Base-by-base conservation (phyloP, 164 flowering plant genomes). In the Stephania cephalantha region DNA sequence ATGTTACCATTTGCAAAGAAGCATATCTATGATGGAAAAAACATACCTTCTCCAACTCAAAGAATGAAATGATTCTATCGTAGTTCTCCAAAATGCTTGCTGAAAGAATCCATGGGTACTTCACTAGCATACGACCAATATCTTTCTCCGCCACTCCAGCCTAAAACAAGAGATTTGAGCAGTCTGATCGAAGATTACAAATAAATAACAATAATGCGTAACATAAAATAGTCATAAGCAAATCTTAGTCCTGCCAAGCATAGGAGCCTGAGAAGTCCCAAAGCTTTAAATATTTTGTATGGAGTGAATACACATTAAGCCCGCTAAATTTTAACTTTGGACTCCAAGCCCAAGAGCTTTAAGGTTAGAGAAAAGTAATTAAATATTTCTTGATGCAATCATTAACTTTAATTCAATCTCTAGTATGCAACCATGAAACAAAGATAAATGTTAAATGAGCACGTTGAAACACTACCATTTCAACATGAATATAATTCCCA, bases 71-170 rank as follows among this genome's bases (percentile, higher is more conserved):
- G 29, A 95, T 77, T 70, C 84, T 82, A 50, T 85, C 78, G 64
- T 82, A 87, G 80, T 95, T 93, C 72, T 85, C 87, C 77, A 84
- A 86, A 75, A 95, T 84, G 81, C 92, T 84, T 25, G 83, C 78
- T 7, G 98, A 95, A 70, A 93, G 82, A 78, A 93, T 81, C 99
- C 99, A 95, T 25, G 99, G 99, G 81, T 95, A 93, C 77, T 91
- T 93, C 17, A 86, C 29, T 74, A 95, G 73, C 89, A 91, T 79
- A 82, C 73, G 87, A 29, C 91, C 91, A 73, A 88, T 48, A 77
- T 85, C 87, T 66, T 84, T 79, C 76, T 82, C 84, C 31, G 64
- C 78, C 2, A 77, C 81, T 72, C 87, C 89, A 73, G 85, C 80
- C 97, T 93, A 77, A 68, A 80, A 73, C 31, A 35, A 69, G 20